Base-by-base conservation (phyloP, 2,329 filamentous ascomycete genomes). In the Zymoseptoria pseudotritici region DNA sequence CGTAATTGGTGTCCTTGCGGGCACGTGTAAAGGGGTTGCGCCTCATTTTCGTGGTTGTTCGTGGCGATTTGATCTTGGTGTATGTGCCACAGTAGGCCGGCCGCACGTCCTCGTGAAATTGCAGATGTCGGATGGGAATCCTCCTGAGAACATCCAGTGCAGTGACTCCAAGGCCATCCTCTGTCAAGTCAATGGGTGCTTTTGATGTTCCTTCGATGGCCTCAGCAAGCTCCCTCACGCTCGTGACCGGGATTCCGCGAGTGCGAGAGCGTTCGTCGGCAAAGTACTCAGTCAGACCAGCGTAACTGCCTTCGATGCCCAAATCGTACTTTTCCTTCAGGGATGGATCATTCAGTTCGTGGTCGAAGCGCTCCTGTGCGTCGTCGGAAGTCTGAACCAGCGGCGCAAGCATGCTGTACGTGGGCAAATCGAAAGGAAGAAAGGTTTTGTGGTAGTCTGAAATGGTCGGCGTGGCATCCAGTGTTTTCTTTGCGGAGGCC, bases 381-480 rank as follows among this genome's bases (percentile, higher is more conserved):
- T 63, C 61, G 19, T 70, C 63, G 13, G 66, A 64, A 10, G 58
- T 22, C 13, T 57, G 60, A 26, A 64, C 46, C 10, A 66, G 58
- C 66, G 81, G 79, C 0, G 91, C 91, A 57, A 97, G 67, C n/a
- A 76, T 83, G 1, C 90, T 88, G 68, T 90, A 82, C 2, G 86
- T 80, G 60, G 90, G 88, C 53, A 94, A 70, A 63, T 88, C 92
- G 73, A 97, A 97, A 0, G 89, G 86, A 31, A 91, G 82, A 69
- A 97, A 97, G 42, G 81, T 78, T 65, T 84, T 86, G 19, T 88
- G 65, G 61, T 78, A 76, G 61, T 79, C 77, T 5, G 73, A 74
- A 22, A 74, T 24, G 22, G 20, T 22, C 20, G 64, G 66, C 57
- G 72, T 75, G 54, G 59, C 61, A 2, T 49, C 72, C 13, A 57